These are phyloP conservation scores for Cyphellophora attinorum DNA, from an alignment of 2,329 filamentous ascomycete species.

Conservation along the genomic window DNA sequence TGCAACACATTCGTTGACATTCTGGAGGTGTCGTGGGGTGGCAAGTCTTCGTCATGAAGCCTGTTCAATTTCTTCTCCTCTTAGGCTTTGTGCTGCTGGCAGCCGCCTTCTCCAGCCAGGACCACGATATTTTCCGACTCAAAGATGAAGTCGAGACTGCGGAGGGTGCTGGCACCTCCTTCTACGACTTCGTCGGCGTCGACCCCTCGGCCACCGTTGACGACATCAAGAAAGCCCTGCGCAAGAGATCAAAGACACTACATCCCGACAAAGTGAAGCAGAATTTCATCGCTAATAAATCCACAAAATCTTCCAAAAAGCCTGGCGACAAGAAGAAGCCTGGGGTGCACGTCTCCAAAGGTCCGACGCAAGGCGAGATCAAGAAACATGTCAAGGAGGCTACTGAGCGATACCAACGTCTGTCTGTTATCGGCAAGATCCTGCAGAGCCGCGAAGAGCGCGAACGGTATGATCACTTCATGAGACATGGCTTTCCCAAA, in stretches of 20 bases:
- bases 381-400: slow-evolving; percentile 71
- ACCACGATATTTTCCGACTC: slow-evolving; percentile 95
- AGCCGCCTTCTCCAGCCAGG: slow-evolving; percentile 80
- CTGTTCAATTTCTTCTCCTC: slow-evolving; percentile 56
- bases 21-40: slow-evolving; percentile 8
- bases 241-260: slow-evolving; percentile 70
- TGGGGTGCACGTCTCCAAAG: slow-evolving; percentile 58
- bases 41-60: slow-evolving; percentile 65
- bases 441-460: slow-evolving; percentile 64
- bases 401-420: slow-evolving; percentile 69
- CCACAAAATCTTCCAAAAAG: slow-evolving; percentile 43
- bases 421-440: slow-evolving; percentile 77
- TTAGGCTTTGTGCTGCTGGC: slow-evolving; percentile 57
- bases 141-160: slow-evolving; percentile 71
- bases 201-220: slow-evolving; percentile 64
- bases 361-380: slow-evolving; percentile 65
- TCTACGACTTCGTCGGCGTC: slow-evolving; percentile 87
- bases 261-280: slow-evolving; percentile 96
- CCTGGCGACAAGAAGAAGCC: slow-evolving; percentile 46
- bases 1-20: slow-evolving; percentile 1
- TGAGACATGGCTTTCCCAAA: slow-evolving; percentile 82
- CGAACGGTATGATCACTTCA: slow-evolving; percentile 89
- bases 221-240: slow-evolving; percentile 88
- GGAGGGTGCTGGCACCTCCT: slow-evolving; percentile 72
- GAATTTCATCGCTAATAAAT: slow-evolving; percentile 62